Conservation (phyloP, 2,329 filamentous ascomycete genomes). For the Geosmithia flava region DNA sequence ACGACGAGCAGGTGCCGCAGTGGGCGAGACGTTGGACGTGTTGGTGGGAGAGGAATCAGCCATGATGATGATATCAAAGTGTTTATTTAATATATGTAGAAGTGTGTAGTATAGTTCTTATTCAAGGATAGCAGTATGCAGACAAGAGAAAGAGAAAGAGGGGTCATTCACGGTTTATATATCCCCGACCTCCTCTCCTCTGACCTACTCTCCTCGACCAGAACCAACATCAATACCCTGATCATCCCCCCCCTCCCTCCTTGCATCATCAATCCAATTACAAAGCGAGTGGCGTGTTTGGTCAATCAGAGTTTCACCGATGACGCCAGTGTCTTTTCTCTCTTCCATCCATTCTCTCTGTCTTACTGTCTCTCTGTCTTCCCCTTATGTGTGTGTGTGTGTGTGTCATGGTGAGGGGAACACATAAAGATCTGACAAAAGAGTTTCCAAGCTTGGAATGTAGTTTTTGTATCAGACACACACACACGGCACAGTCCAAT, state of each 20-base stretch:
- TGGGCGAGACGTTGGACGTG: neutral
- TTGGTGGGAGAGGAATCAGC: neutral
- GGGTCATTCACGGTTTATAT: neutral
- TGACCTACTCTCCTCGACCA: too few species aligned
- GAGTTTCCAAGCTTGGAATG: too few species aligned
- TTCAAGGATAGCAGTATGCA: neutral
- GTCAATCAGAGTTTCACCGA: neutral
- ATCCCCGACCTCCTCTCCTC: neutral
- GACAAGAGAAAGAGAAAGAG: neutral
- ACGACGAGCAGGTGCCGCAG: neutral
- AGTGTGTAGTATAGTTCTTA: too few species aligned
- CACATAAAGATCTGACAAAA: too few species aligned
- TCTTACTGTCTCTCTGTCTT: neutral
- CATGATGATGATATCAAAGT: neutral
- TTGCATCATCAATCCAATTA: neutral
- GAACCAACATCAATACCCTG: too few species aligned
- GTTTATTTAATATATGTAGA: too few species aligned
- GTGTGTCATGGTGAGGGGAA: too few species aligned
- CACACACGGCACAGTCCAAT: too few species aligned
- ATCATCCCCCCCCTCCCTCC: too few species aligned
- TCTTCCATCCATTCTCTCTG: neutral
- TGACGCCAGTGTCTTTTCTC: neutral
- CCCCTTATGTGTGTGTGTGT: too few species aligned
- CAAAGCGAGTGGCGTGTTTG: neutral
- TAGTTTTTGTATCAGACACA: too few species aligned